A percentile compares a stretch with the other conserved stretches of the same genome.
Evolutionary conservation across 768 basidiomycete species (phyloP).

Genomic region (Hygrophoropsis aurantiaca): DNA sequence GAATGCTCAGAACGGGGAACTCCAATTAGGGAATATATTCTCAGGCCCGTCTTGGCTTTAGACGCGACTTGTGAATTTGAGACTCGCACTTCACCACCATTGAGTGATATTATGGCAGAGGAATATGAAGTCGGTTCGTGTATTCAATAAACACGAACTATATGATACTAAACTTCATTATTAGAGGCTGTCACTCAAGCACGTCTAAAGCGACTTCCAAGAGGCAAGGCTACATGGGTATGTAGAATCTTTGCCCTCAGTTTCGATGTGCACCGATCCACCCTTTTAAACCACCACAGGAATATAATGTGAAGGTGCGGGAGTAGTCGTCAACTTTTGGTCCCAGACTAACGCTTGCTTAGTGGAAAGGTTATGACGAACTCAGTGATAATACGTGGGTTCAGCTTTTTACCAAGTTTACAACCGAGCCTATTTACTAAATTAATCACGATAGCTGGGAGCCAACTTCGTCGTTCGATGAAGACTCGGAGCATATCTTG

Average conservation of each 20-base stretch:
- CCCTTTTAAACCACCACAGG: conserved; percentile 32
- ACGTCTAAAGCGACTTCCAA: conserved; percentile 43
- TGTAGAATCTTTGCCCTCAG: conserved; percentile 9
- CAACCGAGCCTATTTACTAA: conserved; percentile 5
- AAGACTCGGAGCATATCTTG: conserved; percentile 53
- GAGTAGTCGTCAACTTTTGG: not conserved
- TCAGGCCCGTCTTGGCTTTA: not conserved
- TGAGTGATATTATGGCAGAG: conserved; percentile 35
- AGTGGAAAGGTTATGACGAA: conserved; percentile 62
- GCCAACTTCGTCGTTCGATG: conserved; percentile 57
- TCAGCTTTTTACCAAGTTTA: not conserved
- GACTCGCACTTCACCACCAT: too few relatives aligned
- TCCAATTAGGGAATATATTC: conserved; percentile 19
- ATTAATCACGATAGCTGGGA: conserved; percentile 57
- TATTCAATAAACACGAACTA: not conserved
- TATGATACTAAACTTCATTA: not conserved
- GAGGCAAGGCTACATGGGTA: conserved; percentile 54
- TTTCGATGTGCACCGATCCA: conserved; percentile 13
- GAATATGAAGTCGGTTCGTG: conserved; percentile 72
- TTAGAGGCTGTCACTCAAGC: conserved; percentile 59
- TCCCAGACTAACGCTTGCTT: not conserved
- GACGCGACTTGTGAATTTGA: not conserved
- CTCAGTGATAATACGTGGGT: conserved; percentile 59
- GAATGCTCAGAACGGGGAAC: not conserved
- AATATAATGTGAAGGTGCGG: conserved; percentile 60